Evolutionary conservation across 306 rosid genomes (phyloP).

Genomic region (Cyclanthera cordifolia): DNA sequence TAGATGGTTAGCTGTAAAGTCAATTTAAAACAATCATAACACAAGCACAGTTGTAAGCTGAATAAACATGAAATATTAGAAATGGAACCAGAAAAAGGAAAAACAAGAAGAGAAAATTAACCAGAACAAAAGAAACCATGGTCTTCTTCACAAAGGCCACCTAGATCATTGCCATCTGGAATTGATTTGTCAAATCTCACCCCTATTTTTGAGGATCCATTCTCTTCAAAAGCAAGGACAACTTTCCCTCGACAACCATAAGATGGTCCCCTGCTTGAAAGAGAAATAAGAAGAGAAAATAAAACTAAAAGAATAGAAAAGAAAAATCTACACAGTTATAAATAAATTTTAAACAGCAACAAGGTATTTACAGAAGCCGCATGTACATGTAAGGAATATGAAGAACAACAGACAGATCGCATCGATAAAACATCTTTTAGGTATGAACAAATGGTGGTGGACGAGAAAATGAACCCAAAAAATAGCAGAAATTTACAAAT

Average conservation of each 20-base stretch:
- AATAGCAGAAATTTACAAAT: not conserved
- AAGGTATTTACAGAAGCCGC: not conserved
- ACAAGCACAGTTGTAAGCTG: constrained; percentile 9
- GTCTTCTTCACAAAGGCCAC: constrained; percentile 80
- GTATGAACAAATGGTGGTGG: not conserved
- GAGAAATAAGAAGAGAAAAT: constrained; percentile 12
- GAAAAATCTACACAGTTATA: not conserved
- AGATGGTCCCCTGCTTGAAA: constrained; percentile 71
- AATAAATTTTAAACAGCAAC: not conserved
- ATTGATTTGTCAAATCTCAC: constrained; percentile 91
- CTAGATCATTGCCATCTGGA: constrained; percentile 91
- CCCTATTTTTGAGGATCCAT: constrained; percentile 77
- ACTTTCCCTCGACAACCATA: constrained; percentile 75
- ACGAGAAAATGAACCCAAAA: not conserved
- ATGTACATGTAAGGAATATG: not conserved
- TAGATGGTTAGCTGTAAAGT: constrained; percentile 55
- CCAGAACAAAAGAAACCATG: constrained; percentile 91
- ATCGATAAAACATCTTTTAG: not conserved
- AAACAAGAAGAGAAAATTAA: constrained; percentile 26
- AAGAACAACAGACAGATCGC: not conserved
- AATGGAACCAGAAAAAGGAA: not conserved
- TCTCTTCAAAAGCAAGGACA: constrained; percentile 83
- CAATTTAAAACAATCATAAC: constrained; percentile 16
- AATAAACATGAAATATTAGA: constrained; percentile 9
- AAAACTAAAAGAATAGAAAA: not conserved